Conservation (phyloP, 1,139 yeast genomes). For the Geotrichum citri-aurantii region DNA sequence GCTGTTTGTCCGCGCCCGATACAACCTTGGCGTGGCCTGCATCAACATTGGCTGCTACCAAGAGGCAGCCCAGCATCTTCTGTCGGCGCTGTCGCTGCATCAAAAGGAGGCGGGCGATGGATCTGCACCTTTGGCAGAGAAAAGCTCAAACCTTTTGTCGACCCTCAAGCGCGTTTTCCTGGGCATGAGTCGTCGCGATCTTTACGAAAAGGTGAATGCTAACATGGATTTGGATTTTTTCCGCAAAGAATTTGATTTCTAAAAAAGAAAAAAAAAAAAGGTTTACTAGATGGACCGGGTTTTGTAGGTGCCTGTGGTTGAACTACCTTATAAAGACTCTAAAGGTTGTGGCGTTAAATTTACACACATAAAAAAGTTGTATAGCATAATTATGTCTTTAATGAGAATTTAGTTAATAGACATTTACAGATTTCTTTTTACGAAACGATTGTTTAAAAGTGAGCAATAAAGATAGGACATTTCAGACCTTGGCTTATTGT, state of each 20-base stretch:
- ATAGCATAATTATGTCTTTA: no score
- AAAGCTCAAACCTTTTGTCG: constrained; percentile 77
- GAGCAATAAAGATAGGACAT: no score
- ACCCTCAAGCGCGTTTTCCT: constrained; percentile 85
- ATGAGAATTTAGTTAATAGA: no score
- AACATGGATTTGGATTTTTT: constrained; percentile 76
- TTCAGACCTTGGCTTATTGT: no score
- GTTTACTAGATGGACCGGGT: no score
- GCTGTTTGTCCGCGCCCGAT: constrained; percentile 91
- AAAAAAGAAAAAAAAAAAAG: constrained; percentile 18
- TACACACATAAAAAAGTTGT: no score
- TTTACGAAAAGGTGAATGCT: constrained; percentile 74
- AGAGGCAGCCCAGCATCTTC: constrained; percentile 90
- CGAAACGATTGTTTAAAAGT: no score
- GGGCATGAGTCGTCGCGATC: constrained; percentile 89
- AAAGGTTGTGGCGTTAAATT: no score
- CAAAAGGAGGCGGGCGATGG: constrained; percentile 54
- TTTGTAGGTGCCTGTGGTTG: no score
- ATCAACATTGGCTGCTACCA: constrained; percentile 93
- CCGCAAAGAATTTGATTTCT: constrained; percentile 68
- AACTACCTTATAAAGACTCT: no score
- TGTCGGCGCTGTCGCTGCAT: constrained; percentile 75
- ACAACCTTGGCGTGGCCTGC: constrained; percentile 89
- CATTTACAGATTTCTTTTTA: no score
- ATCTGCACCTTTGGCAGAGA: constrained; percentile 51